phyloP scores from a whole-genome alignment of 345 rosid genomes.

The Trapa incisa region DNA sequence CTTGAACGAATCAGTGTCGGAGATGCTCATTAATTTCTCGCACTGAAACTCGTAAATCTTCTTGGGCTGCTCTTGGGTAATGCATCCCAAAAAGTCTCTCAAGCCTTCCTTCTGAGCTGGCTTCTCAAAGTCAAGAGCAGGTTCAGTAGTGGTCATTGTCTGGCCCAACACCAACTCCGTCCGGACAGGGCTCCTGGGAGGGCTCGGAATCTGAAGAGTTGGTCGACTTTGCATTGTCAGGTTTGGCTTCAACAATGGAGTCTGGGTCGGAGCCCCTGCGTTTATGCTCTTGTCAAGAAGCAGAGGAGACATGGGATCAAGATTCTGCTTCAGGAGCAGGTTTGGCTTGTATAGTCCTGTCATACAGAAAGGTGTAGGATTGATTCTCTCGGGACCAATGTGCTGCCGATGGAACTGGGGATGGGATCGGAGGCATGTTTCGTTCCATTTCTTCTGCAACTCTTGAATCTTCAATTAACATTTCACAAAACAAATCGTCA shows the following conservation, averaged over 20 bases:
- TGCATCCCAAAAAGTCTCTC: slow-evolving; percentile 59
- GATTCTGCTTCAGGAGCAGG: slow-evolving; percentile 44
- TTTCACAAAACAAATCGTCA: slow-evolving; percentile 20
- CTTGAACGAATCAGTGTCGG: slow-evolving; percentile 63
- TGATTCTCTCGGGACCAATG: slow-evolving; percentile 28
- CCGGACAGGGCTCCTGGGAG: slow-evolving; percentile 62
- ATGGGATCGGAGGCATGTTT: slow-evolving; percentile 52
- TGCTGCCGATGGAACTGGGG: slow-evolving; percentile 40
- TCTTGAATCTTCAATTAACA: slow-evolving; percentile 33
- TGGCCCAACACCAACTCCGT: slow-evolving; percentile 81
- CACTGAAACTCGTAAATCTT: slow-evolving; percentile 30
- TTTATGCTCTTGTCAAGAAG: slow-evolving; percentile 19
- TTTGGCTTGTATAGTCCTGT: slow-evolving; percentile 37
- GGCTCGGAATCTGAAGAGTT: slow-evolving; percentile 20
- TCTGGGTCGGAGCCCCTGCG: background rate
- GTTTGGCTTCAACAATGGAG: slow-evolving; percentile 26
- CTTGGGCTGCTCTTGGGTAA: slow-evolving; percentile 41
- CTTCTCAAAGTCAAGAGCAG: slow-evolving; percentile 26
- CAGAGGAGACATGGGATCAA: slow-evolving; percentile 41
- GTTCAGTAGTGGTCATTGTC: slow-evolving; percentile 22
- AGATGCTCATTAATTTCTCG: slow-evolving; percentile 24
- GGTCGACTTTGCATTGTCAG: slow-evolving; percentile 18
- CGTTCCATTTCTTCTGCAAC: slow-evolving; percentile 77
- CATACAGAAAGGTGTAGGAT: slow-evolving; percentile 34
- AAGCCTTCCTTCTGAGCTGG: slow-evolving; percentile 18